Conservation (phyloP, 2,329 filamentous ascomycete species). For the Amphichorda felina region DNA sequence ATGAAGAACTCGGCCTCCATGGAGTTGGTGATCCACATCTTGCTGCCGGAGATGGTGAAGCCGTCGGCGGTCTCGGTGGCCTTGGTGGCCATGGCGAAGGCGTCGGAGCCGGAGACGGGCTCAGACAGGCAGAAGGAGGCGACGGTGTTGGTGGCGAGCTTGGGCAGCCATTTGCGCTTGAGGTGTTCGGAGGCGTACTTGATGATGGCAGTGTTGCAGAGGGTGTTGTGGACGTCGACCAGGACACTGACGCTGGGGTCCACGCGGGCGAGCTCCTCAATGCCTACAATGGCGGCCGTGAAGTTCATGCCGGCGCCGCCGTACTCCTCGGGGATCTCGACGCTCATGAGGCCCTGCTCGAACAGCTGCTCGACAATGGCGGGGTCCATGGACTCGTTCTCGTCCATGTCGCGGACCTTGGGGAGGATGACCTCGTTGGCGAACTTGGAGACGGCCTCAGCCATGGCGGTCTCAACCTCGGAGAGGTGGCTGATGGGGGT, state of each 20-base stretch:
- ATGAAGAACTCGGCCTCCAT: conserved; percentile 93
- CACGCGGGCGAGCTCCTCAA: conserved; percentile 88
- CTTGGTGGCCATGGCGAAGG: conserved; percentile 87
- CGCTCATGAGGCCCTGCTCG: conserved; percentile 92
- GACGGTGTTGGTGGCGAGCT: conserved; percentile 79
- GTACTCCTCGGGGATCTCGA: conserved; percentile 96
- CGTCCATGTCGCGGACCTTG: conserved; percentile 94
- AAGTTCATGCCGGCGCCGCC: conserved; percentile 99
- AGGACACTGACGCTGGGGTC: conserved; percentile 93
- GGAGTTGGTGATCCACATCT: conserved; percentile 99
- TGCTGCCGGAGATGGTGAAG: conserved; percentile 79
- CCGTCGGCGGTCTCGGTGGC: conserved; percentile 73
- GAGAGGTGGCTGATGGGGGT: conserved; percentile 90
- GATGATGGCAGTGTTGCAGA: conserved; percentile 87
- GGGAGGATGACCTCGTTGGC: conserved; percentile 80
- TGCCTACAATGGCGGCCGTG: conserved; percentile 87
- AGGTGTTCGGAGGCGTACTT: conserved; percentile 69
- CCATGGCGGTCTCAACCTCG: conserved; percentile 82
- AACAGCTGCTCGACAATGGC: conserved; percentile 83
- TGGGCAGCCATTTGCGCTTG: conserved; percentile 83
- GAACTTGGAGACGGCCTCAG: conserved; percentile 82
- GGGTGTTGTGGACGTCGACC: conserved; percentile 95
- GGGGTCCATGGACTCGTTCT: conserved; percentile 88
- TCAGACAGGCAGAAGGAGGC: conserved; percentile 90
- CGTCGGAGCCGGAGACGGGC: conserved; percentile 86